Conservation (phyloP, 805 yeast species). For the Pichia deserticola region DNA sequence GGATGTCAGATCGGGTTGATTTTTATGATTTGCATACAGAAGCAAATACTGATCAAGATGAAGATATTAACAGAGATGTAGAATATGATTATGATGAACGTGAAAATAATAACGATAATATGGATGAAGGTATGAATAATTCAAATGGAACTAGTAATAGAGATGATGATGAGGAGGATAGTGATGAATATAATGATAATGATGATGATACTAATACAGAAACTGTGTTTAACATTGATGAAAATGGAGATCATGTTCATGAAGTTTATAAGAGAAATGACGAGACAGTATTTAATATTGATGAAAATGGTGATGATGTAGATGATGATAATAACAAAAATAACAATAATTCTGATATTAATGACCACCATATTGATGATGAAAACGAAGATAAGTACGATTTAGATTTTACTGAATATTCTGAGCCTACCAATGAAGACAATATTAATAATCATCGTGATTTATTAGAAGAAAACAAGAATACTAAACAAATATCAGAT, state of each 20-base stretch:
- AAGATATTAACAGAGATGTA: background rate
- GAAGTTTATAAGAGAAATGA: background rate
- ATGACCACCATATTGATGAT: background rate
- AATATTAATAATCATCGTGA: background rate
- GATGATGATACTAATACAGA: conserved; percentile 1
- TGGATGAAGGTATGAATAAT: background rate
- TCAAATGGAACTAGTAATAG: background rate
- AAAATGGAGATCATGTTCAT: background rate
- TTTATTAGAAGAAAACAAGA: background rate
- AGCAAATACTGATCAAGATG: background rate
- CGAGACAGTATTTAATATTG: background rate
- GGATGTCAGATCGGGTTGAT: background rate
- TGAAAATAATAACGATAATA: background rate
- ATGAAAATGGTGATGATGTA: background rate
- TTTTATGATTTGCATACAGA: background rate
- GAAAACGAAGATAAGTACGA: background rate
- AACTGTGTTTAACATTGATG: background rate
- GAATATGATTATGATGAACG: background rate
- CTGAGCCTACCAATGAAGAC: background rate
- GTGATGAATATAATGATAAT: conserved; percentile 1
- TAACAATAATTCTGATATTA: background rate
- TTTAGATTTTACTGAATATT: no score
- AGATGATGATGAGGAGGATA: background rate
- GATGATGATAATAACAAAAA: background rate
- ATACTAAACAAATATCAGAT: no score